A percentile compares a stretch with the other conserved stretches of the same genome.
phyloP scores from a whole-genome alignment of 768 basidiomycete genomes.

The Serendipita sp. region DNA sequence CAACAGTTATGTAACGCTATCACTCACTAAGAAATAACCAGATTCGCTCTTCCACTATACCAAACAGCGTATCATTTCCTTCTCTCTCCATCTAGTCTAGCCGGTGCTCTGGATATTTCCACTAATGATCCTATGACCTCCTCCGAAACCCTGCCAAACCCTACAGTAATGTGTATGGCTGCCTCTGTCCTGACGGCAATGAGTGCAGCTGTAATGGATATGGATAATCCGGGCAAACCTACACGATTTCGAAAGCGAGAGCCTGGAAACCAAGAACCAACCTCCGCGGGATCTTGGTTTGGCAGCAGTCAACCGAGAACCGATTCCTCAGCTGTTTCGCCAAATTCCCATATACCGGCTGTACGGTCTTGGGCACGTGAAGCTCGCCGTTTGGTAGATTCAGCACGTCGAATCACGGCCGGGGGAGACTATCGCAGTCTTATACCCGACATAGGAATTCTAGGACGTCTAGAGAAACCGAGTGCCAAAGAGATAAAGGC shows the following conservation, averaged over 20 bases:
- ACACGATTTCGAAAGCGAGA: background rate
- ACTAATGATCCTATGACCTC: background rate
- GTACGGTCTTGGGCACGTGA: background rate
- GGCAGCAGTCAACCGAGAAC: too few relatives aligned
- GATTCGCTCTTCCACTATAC: background rate
- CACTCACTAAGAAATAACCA: background rate
- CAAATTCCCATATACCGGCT: background rate
- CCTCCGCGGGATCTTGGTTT: too few relatives aligned
- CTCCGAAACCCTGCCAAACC: background rate
- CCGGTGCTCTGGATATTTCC: background rate
- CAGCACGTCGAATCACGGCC: background rate
- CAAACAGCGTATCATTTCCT: background rate
- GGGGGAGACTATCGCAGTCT: background rate
- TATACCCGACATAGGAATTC: background rate
- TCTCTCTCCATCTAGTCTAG: background rate
- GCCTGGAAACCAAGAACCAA: background rate
- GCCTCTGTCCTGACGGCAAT: background rate
- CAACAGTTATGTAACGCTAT: background rate
- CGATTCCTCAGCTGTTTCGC: too few relatives aligned
- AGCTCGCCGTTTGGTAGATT: background rate
- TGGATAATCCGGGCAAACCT: background rate
- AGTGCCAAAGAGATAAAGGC: background rate
- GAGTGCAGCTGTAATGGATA: background rate
- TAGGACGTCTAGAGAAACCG: background rate
- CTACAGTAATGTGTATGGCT: constrained; percentile 1